These are phyloP conservation scores for Xylaria sp. DNA, from an alignment of 2,329 filamentous ascomycete species.

Conservation along the genomic window DNA sequence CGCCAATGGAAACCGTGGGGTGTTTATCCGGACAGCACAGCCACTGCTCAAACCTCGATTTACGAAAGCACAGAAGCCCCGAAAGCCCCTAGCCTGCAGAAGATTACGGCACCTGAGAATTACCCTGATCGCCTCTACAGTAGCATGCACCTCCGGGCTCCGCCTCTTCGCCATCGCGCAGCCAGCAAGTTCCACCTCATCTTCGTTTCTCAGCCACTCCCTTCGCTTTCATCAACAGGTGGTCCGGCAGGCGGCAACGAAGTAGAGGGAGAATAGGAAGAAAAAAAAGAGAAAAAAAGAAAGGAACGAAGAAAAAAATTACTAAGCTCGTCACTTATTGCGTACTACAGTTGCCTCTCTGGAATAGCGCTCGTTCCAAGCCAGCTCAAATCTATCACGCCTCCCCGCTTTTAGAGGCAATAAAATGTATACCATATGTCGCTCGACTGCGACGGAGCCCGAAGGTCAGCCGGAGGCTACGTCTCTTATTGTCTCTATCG, in stretches of 20 bases:
- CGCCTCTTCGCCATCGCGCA: conserved; percentile 25
- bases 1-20: conserved; percentile 20
- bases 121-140: not conserved
- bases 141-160: conserved; percentile 3
- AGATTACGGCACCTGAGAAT: not conserved
- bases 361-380: conserved; percentile 18
- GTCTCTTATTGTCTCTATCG: conserved; percentile 11
- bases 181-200: not conserved
- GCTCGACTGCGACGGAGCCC: conserved; percentile 16
- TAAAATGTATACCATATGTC: conserved; percentile 19
- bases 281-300: conserved; percentile 1
- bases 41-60: conserved; percentile 2
- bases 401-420: conserved; percentile 35
- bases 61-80: conserved; percentile 11
- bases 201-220: conserved; percentile 24
- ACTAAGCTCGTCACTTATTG: conserved; percentile 19
- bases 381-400: conserved; percentile 19
- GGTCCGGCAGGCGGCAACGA: conserved; percentile 27
- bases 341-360: conserved; percentile 23
- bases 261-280: not conserved
- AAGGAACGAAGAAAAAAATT: not conserved
- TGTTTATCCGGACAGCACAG: not conserved
- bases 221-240: conserved; percentile 1
- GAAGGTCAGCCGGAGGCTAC: conserved; percentile 9
- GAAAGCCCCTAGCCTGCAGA: not conserved